These are phyloP conservation scores for Orbilia quercus DNA, from an alignment of 2,329 filamentous ascomycete species.

Conservation along the genomic window DNA sequence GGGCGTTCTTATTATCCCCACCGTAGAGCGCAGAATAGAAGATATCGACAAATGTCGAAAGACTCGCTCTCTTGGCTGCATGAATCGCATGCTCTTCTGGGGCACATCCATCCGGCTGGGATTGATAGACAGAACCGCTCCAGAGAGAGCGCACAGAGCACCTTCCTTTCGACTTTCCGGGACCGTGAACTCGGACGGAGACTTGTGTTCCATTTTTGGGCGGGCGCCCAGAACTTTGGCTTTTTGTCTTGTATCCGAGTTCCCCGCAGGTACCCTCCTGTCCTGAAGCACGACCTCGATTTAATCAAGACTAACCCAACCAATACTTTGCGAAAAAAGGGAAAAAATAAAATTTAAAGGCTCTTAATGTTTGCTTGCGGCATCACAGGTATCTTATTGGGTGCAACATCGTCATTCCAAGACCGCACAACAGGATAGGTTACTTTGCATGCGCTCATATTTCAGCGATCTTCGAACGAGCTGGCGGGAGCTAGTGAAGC, in stretches of 20 bases:
- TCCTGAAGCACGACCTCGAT: neutral
- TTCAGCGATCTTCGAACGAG: constrained; percentile 11
- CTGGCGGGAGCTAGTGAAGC: constrained; percentile 5
- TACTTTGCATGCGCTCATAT: constrained; percentile 16
- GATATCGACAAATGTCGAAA: neutral
- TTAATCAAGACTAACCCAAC: neutral
- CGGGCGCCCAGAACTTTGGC: constrained; percentile 40
- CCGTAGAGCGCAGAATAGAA: constrained; percentile 23
- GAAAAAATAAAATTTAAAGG: too few species aligned
- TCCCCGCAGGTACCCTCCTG: constrained; percentile 27
- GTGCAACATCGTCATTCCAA: constrained; percentile 23
- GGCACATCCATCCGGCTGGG: constrained; percentile 39
- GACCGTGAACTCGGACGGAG: constrained; percentile 21
- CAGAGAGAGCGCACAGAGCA: constrained; percentile 4
- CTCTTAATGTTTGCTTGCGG: too few species aligned
- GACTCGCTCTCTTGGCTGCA: constrained; percentile 47
- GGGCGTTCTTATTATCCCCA: constrained; percentile 22
- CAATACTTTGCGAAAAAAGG: too few species aligned
- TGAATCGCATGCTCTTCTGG: constrained; percentile 29
- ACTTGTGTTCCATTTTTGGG: constrained; percentile 33
- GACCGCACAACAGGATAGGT: constrained; percentile 42
- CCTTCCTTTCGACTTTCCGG: too few species aligned
- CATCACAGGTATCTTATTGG: constrained; percentile 2
- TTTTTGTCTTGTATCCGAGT: constrained; percentile 34
- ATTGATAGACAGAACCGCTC: constrained; percentile 9